Conservation (phyloP, 2,329 filamentous ascomycete genomes). For the Trematosphaeria pertusa region DNA sequence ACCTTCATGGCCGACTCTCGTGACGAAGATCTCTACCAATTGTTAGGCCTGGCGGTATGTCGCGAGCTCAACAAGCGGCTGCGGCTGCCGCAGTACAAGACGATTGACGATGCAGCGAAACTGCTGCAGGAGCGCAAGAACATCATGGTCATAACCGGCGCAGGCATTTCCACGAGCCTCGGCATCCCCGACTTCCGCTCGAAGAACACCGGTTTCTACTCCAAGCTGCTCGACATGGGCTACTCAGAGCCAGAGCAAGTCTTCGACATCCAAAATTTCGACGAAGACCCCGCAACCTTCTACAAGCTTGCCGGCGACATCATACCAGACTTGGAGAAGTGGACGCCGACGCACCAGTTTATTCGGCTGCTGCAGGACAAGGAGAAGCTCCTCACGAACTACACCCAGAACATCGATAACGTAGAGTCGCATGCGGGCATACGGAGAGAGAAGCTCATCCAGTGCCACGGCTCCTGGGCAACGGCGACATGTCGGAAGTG, state of each 20-base stretch:
- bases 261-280: slow-evolving; percentile 89
- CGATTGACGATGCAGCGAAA: slow-evolving; percentile 82
- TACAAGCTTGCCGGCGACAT: slow-evolving; percentile 93
- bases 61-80: slow-evolving; percentile 82
- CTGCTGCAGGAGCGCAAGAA: slow-evolving; percentile 78
- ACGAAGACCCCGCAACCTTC: slow-evolving; percentile 84
- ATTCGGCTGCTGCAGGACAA: slow-evolving; percentile 88
- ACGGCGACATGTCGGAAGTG: slow-evolving; percentile 90
- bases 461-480: slow-evolving; percentile 96
- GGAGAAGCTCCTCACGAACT: slow-evolving; percentile 91
- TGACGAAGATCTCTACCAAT: slow-evolving; percentile 77
- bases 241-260: slow-evolving; percentile 89
- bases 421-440: slow-evolving; percentile 89
- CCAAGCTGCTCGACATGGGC: slow-evolving; percentile 79
- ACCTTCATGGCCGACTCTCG: slow-evolving; percentile 72
- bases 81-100: slow-evolving; percentile 82
- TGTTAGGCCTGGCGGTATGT: slow-evolving; percentile 78
- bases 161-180: slow-evolving; percentile 94
- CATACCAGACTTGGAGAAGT: slow-evolving; percentile 78
- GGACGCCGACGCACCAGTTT: slow-evolving; percentile 92
- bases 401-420: slow-evolving; percentile 99
- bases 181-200: slow-evolving; percentile 98
- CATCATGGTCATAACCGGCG: slow-evolving; percentile 92
- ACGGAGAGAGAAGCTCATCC: slow-evolving; percentile 79
- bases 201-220: slow-evolving; percentile 89